These are phyloP conservation scores for Penicillium sp. DNA, from an alignment of 2,329 filamentous ascomycete species.

Conservation along the genomic window DNA sequence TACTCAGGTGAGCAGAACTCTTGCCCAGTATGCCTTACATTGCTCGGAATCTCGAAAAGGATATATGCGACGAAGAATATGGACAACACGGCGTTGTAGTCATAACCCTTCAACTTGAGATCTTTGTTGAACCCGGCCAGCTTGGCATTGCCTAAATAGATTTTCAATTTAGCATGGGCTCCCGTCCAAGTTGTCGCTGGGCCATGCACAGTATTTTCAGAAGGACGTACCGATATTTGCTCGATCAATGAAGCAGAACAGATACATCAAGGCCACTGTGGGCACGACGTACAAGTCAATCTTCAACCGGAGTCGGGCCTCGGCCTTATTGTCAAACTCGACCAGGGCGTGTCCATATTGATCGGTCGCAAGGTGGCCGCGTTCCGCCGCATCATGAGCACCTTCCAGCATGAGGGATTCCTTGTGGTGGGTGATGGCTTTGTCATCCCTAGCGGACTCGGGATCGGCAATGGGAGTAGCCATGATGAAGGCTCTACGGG, in stretches of 20 bases:
- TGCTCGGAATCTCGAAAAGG: conserved; percentile 69
- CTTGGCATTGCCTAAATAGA: conserved; percentile 62
- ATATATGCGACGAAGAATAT: conserved; percentile 75
- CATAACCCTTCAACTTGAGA: conserved; percentile 60
- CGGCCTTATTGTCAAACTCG: conserved; percentile 59
- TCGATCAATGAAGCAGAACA: conserved; percentile 75
- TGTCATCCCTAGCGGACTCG: conserved; percentile 23
- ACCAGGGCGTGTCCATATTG: conserved; percentile 55
- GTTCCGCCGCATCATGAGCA: conserved; percentile 44
- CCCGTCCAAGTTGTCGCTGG: background rate
- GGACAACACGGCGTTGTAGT: conserved; percentile 69
- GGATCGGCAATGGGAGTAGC: conserved; percentile 1
- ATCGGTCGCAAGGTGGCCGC: conserved; percentile 52
- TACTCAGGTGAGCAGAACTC: background rate
- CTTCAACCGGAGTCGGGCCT: conserved; percentile 61
- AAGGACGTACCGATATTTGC: conserved; percentile 65
- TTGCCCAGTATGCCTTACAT: conserved; percentile 28
- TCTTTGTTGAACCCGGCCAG: conserved; percentile 66
- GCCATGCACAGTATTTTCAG: background rate
- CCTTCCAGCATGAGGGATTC: conserved; percentile 16
- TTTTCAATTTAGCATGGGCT: background rate
- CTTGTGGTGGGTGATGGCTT: conserved; percentile 21
- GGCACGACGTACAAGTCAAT: conserved; percentile 68
- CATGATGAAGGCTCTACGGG: conserved; percentile 4
- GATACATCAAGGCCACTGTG: conserved; percentile 65